Evolutionary conservation across 2,329 filamentous ascomycete species (phyloP), one percentile per base, ranked within the genome.

Genomic region (Escovopsis sp.): DNA sequence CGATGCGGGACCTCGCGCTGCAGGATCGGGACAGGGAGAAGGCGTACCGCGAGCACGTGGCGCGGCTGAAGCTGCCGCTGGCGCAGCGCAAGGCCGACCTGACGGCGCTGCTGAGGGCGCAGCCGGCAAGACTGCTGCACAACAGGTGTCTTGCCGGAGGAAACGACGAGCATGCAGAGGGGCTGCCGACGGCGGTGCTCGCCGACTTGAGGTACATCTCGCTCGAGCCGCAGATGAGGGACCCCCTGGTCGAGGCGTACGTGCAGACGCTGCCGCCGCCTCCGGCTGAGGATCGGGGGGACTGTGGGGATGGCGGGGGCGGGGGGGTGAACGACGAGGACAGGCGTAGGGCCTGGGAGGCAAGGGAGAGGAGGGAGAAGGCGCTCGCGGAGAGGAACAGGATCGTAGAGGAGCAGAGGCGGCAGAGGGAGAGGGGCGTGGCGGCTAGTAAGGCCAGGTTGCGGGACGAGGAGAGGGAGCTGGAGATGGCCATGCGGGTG

Each of bases 11-110:
- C 39, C 63, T 72, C 21, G 70, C 66, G 34, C 63, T 87, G 17
- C 61, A 65, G 25, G 84, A 88, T 48, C 84, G 79, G 53, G 83
- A 88, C 35, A 70, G 79, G 25, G 84, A 92, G 51, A 86, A 80
- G 57, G 64, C 73, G 35, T 92, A 88, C 52, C 70, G 83, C 37
- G 83, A 90, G 39, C 74, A 84, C 48, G 65, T 85, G 43, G 68
- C 61, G 41, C 65, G 78, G 7, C 56, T 86, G 14, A 76, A 81
- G 50, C 62, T 82, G 47, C 67, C 79, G 0, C 68, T 70, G 35
- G 63, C 73, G 1, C 71, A 72, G 4, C 68, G 79, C 21, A 86
- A 82, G 51, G 66, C 74, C 4, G 82, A 88, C 45, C 62, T 90
- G 5, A 69, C 68, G 10, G 62, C 65, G 4, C 57, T 88, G 7